Conservation (phyloP, 495 filamentous ascomycete genomes). For the Hypoxylon intermedium region DNA sequence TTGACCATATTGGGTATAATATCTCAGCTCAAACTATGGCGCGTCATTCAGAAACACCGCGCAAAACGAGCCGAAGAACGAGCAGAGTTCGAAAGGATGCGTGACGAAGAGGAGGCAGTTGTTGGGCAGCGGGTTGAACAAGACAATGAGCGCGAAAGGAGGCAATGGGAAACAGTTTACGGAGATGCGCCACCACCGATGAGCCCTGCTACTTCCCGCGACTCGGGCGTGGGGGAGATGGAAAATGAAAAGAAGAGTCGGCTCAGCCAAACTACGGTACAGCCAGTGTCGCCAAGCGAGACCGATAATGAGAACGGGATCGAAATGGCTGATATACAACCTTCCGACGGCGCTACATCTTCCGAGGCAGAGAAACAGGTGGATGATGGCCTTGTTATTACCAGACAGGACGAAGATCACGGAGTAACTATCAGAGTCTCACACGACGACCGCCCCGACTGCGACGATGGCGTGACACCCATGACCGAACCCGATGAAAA, state of each 20-base stretch:
- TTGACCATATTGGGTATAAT: slow-evolving; percentile 73
- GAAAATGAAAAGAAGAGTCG: slow-evolving; percentile 59
- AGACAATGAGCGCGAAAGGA: slow-evolving; percentile 68
- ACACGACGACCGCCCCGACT: slow-evolving; percentile 42
- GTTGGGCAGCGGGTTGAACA: slow-evolving; percentile 72
- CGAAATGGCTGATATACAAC: slow-evolving; percentile 45
- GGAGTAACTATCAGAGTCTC: slow-evolving; percentile 50
- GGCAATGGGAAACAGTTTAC: slow-evolving; percentile 83
- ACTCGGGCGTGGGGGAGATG: slow-evolving; percentile 62
- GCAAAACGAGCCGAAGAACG: slow-evolving; percentile 64
- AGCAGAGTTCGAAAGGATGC: slow-evolving; percentile 62
- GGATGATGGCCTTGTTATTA: slow-evolving; percentile 44
- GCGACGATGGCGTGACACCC: slow-evolving; percentile 26
- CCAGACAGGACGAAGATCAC: slow-evolving; percentile 40
- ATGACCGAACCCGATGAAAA: slow-evolving; percentile 45
- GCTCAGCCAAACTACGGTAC: slow-evolving; percentile 29
- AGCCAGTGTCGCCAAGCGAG: slow-evolving; percentile 34
- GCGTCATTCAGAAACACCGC: slow-evolving; percentile 77
- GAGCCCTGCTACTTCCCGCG: slow-evolving; percentile 42
- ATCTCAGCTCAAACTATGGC: slow-evolving; percentile 88
- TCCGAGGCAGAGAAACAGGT: slow-evolving; percentile 38
- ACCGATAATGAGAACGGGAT: slow-evolving; percentile 40
- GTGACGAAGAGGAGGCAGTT: slow-evolving; percentile 74
- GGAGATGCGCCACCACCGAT: slow-evolving; percentile 57
- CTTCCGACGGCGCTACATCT: slow-evolving; percentile 28